phyloP scores from a whole-genome alignment of 257 asterid species.

The Nicotiana noctiflora region DNA sequence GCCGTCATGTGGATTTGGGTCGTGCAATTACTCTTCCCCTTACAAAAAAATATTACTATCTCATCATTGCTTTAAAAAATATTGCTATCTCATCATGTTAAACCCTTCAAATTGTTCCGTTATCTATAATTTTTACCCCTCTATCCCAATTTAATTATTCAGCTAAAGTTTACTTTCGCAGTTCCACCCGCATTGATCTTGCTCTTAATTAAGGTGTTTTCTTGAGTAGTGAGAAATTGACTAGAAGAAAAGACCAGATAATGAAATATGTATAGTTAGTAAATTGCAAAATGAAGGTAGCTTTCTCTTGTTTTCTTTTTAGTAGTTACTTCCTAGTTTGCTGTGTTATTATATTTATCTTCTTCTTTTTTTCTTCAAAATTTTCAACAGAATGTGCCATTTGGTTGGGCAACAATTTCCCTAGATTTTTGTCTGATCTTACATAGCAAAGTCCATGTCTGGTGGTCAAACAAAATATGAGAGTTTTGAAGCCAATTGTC shows the following conservation, averaged over 20 bases:
- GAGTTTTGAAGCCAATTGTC: background rate
- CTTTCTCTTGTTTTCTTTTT: background rate
- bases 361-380: background rate
- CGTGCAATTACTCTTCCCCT: background rate
- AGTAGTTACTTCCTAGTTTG: background rate
- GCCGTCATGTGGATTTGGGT: too few relatives aligned
- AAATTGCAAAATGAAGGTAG: background rate
- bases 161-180: background rate
- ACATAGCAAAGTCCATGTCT: background rate
- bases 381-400: background rate
- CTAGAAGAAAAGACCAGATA: background rate
- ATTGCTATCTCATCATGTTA: background rate
- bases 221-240: background rate
- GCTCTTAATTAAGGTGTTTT: background rate
- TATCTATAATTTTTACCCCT: background rate
- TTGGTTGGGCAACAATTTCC: background rate
- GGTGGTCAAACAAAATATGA: background rate
- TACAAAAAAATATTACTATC: background rate
- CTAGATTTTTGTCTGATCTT: background rate
- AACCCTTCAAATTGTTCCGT: background rate
- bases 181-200: background rate
- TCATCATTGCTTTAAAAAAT: background rate
- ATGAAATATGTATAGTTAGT: background rate
- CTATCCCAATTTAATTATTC: background rate
- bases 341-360: background rate